Base-by-base conservation (phyloP, 176 grass and related monocot species). In the Carex scoparia region DNA sequence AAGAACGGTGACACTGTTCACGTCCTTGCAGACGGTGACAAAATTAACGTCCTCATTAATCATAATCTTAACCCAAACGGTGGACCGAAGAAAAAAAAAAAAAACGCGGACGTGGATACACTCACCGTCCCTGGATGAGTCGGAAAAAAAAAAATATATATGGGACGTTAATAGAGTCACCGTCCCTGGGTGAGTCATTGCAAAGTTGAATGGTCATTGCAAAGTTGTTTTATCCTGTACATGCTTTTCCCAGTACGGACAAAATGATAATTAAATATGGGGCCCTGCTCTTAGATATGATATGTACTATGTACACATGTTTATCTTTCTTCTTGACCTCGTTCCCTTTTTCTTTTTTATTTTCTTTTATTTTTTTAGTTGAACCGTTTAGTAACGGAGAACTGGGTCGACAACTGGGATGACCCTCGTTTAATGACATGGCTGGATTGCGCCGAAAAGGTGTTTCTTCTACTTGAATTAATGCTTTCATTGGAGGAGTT, bases 331-430 rank as follows among this genome's bases (percentile, higher is more conserved):
- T 53, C 38, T 53, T 51, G n/a, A 53, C 9, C 70, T 74, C 0
- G n/a, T 48, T 44, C 44, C 19, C 19, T 30, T 27, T 80, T 10
- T 3, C 59, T 68, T 81, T 9, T 84, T 70, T 11, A 75, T 38
- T 81, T 88, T 40, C 32, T 31, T 82, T 82, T 81, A 68, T 28
- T 80, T 68, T 66, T 88, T 57, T 85, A 95, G 96, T 88, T 98
- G 87, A 98, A 98, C 56, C 88, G 88, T 54, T 87, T 98, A 83
- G 96, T 98, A 40, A 98, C 93, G 33, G 90, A 95, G 79, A 95
- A 98, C 71, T 98, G 91, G 92, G 96, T 98, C 33, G 91, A 95
- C 81, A 91, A 93, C 38, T 98, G 96, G 96, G 96, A 98, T 86
- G 96, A 98, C 87, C 96, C 96, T 84, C 93, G 93, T 81, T 77